Conservation (phyloP, 169 alveolate species). For the Plasmodium malariae region DNA sequence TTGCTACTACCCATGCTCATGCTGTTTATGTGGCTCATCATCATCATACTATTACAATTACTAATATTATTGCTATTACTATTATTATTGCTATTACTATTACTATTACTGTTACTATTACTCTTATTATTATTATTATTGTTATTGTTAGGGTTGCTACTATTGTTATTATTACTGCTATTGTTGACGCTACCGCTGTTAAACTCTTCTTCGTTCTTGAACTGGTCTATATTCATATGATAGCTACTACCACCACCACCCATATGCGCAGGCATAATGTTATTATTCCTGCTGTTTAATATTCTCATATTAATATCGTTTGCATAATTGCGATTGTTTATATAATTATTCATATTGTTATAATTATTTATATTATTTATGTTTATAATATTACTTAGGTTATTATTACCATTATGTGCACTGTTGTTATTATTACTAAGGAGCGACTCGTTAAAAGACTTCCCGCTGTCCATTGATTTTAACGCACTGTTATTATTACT, state of each 20-base stretch:
- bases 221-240: background rate
- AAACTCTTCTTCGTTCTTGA: background rate
- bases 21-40: background rate
- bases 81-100: background rate
- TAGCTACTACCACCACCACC: background rate
- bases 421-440: background rate
- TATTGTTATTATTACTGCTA: background rate
- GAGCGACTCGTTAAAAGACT: slow-evolving; percentile 11
- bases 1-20: background rate
- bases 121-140: background rate
- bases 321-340: slow-evolving; percentile 19
- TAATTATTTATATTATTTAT: slow-evolving; percentile 8
- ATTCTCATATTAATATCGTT: slow-evolving; percentile 48
- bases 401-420: background rate
- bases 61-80: background rate
- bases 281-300: slow-evolving; percentile 6
- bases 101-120: too few relatives aligned
- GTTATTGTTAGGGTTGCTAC: background rate
- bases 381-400: slow-evolving; percentile 7
- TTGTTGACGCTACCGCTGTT: background rate
- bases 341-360: slow-evolving; percentile 30
- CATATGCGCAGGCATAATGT: background rate
- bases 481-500: background rate
- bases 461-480: background rate
- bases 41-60: background rate